Base-by-base conservation (phyloP, 495 filamentous ascomycete genomes). In the Aspergillus ostianus region DNA sequence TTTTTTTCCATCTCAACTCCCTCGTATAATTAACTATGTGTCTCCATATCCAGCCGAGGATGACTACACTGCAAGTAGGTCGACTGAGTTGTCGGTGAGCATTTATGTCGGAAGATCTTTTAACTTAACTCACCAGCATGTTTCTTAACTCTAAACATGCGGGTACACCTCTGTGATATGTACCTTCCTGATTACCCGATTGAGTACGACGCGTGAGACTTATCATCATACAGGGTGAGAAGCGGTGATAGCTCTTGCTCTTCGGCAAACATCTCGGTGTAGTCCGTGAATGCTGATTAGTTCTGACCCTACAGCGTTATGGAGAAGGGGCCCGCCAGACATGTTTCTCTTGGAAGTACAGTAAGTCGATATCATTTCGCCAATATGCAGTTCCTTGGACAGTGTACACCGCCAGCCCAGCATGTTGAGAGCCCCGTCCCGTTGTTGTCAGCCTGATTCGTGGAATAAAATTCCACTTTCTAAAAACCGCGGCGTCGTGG, bases 181-280 rank as follows among this genome's bases (percentile, higher is more conserved):
- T 54, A 45, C 36, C 52, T 8, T 44, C 36, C 30, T 2, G 32
- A 17, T n/a, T 54, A 13, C 55, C 7, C n/a, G 21, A 57, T 49
- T 21, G 46, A 44, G 55, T 15, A 26, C 26, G n/a, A 18, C 1
- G 18, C 27, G 9, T 32, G 29, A 50, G 47, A 57, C 29, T 36
- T n/a, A 20, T 57, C 55, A 57, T 57, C 55, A 57, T 57, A 48
- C 55, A 57, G 55, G 55, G 47, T 21, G 18, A 51, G 26, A 21
- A 48, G 45, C 41, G 54, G 52, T 54, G 52, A 23, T 54, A 32
- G 23, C 23, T n/a, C n/a, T n/a, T n/a, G n/a, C 23, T 32, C 52
- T 10, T 54, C 52, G 32, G 52, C 36, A 54, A 26, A 45, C 19
- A 54, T 54, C 19, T 54, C 52, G 36, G 36, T 54, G 52, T 53